Conservation (phyloP, 2,329 filamentous ascomycete species). For the Colletotrichum tofieldiae region DNA sequence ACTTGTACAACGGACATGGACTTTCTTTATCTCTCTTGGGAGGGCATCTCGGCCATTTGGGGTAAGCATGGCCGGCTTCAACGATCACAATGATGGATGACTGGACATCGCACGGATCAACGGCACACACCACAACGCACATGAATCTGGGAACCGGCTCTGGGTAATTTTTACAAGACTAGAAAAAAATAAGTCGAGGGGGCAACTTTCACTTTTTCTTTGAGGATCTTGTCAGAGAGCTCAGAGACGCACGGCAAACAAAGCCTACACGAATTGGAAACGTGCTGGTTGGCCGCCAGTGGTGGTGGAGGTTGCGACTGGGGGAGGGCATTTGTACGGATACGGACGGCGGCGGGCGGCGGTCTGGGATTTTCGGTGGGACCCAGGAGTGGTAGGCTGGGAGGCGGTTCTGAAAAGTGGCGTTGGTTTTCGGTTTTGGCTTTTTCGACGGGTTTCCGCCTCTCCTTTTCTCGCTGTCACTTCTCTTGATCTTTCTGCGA, state of each 20-base stretch:
- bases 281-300: not conserved
- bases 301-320: not conserved
- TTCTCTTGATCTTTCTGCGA: not conserved
- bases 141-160: slow-evolving; percentile 22
- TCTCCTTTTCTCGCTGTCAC: not conserved
- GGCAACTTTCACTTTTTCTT: slow-evolving; percentile 17
- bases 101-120: slow-evolving; percentile 41
- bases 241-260: not conserved
- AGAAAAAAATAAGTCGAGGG: slow-evolving; percentile 1
- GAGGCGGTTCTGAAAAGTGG: not conserved
- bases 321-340: not conserved
- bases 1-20: slow-evolving; percentile 21
- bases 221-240: not conserved
- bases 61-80: slow-evolving; percentile 18
- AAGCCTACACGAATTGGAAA: not conserved
- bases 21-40: slow-evolving; percentile 31
- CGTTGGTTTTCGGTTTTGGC: slow-evolving; percentile 9
- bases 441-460: not conserved
- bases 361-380: not conserved
- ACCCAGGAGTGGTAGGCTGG: slow-evolving; percentile 13
- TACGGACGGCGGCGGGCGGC: slow-evolving; percentile 5
- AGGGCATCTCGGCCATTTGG: slow-evolving; percentile 19
- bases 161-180: slow-evolving; percentile 11
- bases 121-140: slow-evolving; percentile 23
- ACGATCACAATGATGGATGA: slow-evolving; percentile 38